phyloP scores from a whole-genome alignment of 108 stramenopile species.

The Discostella pseudostelligera region DNA sequence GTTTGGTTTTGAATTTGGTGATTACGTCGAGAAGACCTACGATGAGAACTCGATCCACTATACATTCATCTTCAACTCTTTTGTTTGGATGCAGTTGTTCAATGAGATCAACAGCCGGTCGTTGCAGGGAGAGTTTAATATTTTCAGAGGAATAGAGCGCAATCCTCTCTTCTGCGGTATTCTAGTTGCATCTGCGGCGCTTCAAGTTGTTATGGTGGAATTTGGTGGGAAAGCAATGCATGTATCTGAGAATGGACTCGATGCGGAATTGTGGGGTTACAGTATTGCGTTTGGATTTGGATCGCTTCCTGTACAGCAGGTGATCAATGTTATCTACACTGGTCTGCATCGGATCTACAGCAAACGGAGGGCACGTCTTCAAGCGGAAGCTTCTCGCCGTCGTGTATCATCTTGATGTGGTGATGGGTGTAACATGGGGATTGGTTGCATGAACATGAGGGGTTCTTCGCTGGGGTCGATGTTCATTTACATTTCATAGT shows the following conservation, averaged over 20 bases:
- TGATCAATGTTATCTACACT: slow-evolving; percentile 18
- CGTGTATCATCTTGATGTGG: neutral
- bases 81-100: slow-evolving; percentile 97
- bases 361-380: neutral
- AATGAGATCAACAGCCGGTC: slow-evolving; percentile 95
- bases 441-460: neutral
- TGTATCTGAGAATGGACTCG: slow-evolving; percentile 63
- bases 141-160: slow-evolving; percentile 73
- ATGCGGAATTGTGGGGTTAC: slow-evolving; percentile 47
- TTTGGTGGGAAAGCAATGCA: slow-evolving; percentile 81
- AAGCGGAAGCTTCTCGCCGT: neutral
- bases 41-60: slow-evolving; percentile 76
- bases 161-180: slow-evolving; percentile 88
- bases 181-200: slow-evolving; percentile 68
- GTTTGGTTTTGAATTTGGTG: slow-evolving; percentile 56
- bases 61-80: slow-evolving; percentile 95
- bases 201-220: slow-evolving; percentile 91
- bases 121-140: slow-evolving; percentile 81
- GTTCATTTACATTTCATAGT: no score
- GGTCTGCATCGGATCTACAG: neutral
- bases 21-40: slow-evolving; percentile 47
- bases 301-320: slow-evolving; percentile 66
- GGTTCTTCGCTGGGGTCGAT: no score
- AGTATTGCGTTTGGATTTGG: slow-evolving; percentile 54
- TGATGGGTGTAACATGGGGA: no score